Base-by-base conservation (phyloP, 2,329 filamentous ascomycete genomes). In the Ophiostoma pallidulum region DNA sequence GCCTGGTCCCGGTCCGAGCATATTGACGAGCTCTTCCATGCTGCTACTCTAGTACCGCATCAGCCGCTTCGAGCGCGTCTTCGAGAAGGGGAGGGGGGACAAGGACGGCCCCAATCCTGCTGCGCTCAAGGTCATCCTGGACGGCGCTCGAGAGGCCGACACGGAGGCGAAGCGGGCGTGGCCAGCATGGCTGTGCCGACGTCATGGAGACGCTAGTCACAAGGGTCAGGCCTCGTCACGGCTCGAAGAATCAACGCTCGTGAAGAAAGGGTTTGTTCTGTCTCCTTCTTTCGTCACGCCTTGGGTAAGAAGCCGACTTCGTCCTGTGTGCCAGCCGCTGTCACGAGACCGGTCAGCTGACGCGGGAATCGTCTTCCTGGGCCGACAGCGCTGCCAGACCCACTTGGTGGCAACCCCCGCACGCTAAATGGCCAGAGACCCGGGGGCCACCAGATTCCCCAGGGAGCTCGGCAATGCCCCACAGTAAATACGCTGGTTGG, bases 11-110 rank as follows among this genome's bases (percentile, higher is more conserved):
- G 47, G 13, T 13, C 14, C 22, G 41, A 26, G 19, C 41, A 40
- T 14, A 39, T 49, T 19, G 16, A 18, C 6, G 47, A 45, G 22
- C 29, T 49, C 14, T 14, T n/a, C 41, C 20, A 5, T 16, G 2
- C 28, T 31, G 19, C 41, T 41, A 7, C 33, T 41, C n/a, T 49
- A 41, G 47, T 36, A 41, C n/a, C 47, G 47, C 47, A 49, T 36
- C n/a, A 40, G 41, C 20, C 47, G 47, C 12, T 49, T 49, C 18
- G 47, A 45, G 37, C 35, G 45, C 19, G 47, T 45, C 3, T 45
- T 49, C 41, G 44, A 44, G 7, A 44, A 44, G 41, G 33, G 33
- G 33, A 48, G 39, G 41, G 33, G 33, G 33, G 44, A 40, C 41
- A 45, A 40, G 37, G 35, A 49, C 22, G 36, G 28, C 22, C 40